Evolutionary conservation across 2,329 filamentous ascomycete genomes (phyloP).

Genomic region (Trichoderma sp.): DNA sequence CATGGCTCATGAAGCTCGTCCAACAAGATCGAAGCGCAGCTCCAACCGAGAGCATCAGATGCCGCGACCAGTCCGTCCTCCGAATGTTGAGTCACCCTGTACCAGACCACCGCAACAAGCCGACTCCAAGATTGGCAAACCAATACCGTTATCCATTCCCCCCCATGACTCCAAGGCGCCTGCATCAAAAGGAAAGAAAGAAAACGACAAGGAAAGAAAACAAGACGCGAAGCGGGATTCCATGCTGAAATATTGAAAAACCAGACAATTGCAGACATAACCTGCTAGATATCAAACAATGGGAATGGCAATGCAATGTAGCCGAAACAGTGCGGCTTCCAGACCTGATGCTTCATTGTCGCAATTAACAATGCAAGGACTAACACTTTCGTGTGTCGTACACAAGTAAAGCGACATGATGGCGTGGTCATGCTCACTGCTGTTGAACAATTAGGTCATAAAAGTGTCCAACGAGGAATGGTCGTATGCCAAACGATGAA

Average conservation of each 20-base stretch:
- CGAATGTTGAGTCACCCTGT: slow-evolving; percentile 17
- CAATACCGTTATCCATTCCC: slow-evolving; percentile 40
- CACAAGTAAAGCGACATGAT: slow-evolving; percentile 28
- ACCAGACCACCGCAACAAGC: slow-evolving; percentile 36
- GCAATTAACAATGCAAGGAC: slow-evolving; percentile 34
- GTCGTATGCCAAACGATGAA: slow-evolving; percentile 36
- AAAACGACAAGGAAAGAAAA: slow-evolving; percentile 37
- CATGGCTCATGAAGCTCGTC: slow-evolving; percentile 7
- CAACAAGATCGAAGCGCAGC: slow-evolving; percentile 29
- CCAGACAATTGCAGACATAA: slow-evolving; percentile 37
- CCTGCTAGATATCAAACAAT: slow-evolving; percentile 36
- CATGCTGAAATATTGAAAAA: slow-evolving; percentile 42
- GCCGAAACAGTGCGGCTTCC: slow-evolving; percentile 24
- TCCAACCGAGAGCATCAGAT: slow-evolving; percentile 22
- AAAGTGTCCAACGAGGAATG: slow-evolving; percentile 37
- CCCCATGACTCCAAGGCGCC: slow-evolving; percentile 48
- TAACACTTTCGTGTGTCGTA: slow-evolving; percentile 26
- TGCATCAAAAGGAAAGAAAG: slow-evolving; percentile 35
- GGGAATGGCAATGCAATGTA: slow-evolving; percentile 38
- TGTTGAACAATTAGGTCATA: slow-evolving; percentile 37
- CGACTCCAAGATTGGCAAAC: slow-evolving; percentile 44
- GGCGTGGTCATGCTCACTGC: slow-evolving; percentile 41
- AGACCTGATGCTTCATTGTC: slow-evolving; percentile 31
- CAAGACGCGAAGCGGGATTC: slow-evolving; percentile 40
- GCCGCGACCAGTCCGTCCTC: background rate